phyloP scores from a whole-genome alignment of 23 red algal genomes.

The Rhodosorus marinus region DNA sequence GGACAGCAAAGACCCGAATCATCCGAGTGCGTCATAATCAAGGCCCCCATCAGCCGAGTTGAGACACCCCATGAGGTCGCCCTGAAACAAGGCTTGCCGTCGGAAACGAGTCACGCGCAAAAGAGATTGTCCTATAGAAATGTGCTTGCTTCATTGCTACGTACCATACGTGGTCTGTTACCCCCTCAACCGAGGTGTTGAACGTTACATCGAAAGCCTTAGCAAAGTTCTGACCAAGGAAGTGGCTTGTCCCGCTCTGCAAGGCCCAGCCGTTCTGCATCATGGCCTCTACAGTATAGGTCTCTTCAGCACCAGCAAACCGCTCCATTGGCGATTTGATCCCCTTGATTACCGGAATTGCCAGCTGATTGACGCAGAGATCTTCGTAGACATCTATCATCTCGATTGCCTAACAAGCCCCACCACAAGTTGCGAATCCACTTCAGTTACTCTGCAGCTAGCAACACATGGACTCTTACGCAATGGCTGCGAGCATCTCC shows the following conservation, averaged over 20 bases:
- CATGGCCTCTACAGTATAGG: conserved; percentile 72
- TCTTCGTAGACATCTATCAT: conserved; percentile 76
- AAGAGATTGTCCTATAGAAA: too few relatives aligned
- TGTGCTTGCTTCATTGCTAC: too few relatives aligned
- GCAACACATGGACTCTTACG: too few relatives aligned
- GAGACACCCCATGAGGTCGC: conserved; percentile 87
- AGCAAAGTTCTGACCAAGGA: conserved; percentile 84
- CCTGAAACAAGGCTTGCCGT: too few relatives aligned
- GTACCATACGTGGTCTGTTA: too few relatives aligned
- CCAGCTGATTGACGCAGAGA: conserved; percentile 32
- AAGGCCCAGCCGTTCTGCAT: conserved; percentile 99
- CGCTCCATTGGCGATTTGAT: conserved; percentile 62
- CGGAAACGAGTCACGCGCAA: too few relatives aligned
- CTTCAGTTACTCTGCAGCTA: too few relatives aligned
- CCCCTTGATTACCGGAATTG: conserved; percentile 68
- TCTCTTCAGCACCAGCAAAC: conserved; percentile 92
- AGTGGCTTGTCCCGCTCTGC: conserved; percentile 83
- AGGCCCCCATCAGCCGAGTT: conserved; percentile 78
- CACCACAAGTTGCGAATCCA: too few relatives aligned
- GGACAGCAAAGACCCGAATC: conserved; percentile 80
- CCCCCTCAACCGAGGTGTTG: too few relatives aligned
- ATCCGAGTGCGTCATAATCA: conserved; percentile 96
- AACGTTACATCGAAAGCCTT: conserved; percentile 79
- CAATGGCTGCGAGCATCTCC: too few relatives aligned
- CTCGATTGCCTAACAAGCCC: conserved; percentile 36